Percentiles rank a stretch among this genome's conserved stretches.
Evolutionary conservation across 2,329 filamentous ascomycete species (phyloP).

Genomic region (Epichloe coenophiala): DNA sequence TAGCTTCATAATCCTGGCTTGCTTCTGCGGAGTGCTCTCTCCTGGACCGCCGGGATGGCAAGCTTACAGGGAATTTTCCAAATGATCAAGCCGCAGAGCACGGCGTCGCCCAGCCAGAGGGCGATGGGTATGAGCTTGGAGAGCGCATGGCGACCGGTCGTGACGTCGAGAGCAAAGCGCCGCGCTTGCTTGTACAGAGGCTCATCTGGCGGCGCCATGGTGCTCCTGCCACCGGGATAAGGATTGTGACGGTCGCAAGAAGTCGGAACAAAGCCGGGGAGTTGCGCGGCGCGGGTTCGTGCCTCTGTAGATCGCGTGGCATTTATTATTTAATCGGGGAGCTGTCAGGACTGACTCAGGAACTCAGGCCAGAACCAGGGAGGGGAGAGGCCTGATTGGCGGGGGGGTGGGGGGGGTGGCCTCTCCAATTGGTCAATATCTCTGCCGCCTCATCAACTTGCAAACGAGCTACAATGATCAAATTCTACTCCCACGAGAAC

Average conservation of each 20-base stretch:
- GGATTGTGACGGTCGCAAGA: background rate
- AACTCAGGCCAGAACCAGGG: no score
- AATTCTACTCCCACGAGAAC: conserved; percentile 12
- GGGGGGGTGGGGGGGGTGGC: no score
- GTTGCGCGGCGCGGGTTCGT: background rate
- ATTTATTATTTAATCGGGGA: background rate
- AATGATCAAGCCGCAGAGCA: conserved; percentile 61
- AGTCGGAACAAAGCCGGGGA: background rate
- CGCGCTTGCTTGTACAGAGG: conserved; percentile 15
- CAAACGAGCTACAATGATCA: no score
- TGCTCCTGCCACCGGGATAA: background rate
- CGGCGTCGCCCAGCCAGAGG: conserved; percentile 56
- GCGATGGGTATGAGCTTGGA: conserved; percentile 40
- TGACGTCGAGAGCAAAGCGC: conserved; percentile 26
- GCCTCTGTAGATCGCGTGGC: background rate
- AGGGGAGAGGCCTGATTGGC: no score
- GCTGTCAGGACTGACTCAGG: background rate
- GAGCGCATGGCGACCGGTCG: conserved; percentile 34
- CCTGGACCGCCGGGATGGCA: no score
- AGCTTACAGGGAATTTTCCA: conserved; percentile 69
- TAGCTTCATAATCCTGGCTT: background rate
- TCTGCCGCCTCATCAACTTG: no score
- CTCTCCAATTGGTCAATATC: no score
- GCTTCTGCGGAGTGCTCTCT: no score
- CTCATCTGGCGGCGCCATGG: conserved; percentile 16